Percentiles rank a stretch among this genome's conserved stretches.
Evolutionary conservation across 2,329 filamentous ascomycete genomes (phyloP).

Genomic region (Diaporthe ampelina): DNA sequence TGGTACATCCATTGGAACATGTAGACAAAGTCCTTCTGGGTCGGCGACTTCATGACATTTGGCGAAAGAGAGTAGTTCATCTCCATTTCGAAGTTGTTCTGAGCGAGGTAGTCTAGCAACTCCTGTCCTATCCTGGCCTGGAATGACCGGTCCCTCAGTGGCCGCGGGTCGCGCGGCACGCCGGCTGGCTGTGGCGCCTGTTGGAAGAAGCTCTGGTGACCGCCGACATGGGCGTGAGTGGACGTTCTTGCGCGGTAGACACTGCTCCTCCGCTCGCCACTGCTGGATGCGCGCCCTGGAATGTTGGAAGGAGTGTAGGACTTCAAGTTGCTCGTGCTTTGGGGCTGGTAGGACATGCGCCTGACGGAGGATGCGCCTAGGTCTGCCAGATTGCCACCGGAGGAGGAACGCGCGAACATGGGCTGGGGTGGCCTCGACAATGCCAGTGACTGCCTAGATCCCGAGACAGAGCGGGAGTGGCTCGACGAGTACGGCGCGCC

Average conservation of each 20-base stretch:
- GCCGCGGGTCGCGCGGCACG: slow-evolving; percentile 87
- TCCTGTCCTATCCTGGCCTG: slow-evolving; percentile 89
- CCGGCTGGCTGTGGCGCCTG: slow-evolving; percentile 85
- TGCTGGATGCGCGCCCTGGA: slow-evolving; percentile 62
- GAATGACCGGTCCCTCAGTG: slow-evolving; percentile 84
- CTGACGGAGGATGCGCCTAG: slow-evolving; percentile 87
- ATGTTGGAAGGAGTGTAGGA: slow-evolving; percentile 73
- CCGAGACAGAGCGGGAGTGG: slow-evolving; percentile 86
- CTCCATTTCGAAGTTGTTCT: slow-evolving; percentile 97
- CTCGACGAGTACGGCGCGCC: slow-evolving; percentile 75
- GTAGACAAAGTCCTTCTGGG: slow-evolving; percentile 97
- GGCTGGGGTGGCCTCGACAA: slow-evolving; percentile 87
- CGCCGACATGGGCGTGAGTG: slow-evolving; percentile 72
- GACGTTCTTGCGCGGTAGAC: slow-evolving; percentile 82
- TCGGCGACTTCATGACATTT: slow-evolving; percentile 93
- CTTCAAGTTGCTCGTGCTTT: slow-evolving; percentile 72
- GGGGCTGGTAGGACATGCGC: slow-evolving; percentile 83
- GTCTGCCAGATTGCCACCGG: slow-evolving; percentile 84
- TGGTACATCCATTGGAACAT: slow-evolving; percentile 99
- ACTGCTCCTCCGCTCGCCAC: slow-evolving; percentile 81
- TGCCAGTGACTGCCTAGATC: slow-evolving; percentile 87
- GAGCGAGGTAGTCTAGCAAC: slow-evolving; percentile 89
- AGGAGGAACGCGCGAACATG: slow-evolving; percentile 87
- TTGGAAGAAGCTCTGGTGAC: slow-evolving; percentile 94
- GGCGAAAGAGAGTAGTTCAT: slow-evolving; percentile 95